Conservation (phyloP, 1,284 basidiomycete genomes). For the Ganoderma meredithae region DNA sequence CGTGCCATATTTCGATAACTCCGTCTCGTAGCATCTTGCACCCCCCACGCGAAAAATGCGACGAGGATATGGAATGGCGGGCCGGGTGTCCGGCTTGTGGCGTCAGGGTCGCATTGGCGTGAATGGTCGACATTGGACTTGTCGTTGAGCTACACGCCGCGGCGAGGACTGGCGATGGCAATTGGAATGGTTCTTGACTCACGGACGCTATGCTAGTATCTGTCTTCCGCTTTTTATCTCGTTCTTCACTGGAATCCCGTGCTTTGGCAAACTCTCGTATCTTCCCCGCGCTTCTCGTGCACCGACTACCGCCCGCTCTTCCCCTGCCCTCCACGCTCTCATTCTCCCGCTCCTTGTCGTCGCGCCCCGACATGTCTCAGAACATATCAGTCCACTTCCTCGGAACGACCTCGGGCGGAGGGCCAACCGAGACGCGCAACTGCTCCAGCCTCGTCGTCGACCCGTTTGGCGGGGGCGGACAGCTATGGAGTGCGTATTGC, state of each 20-base stretch:
- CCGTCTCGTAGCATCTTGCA: too few relatives aligned
- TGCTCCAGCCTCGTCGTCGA: constrained; percentile 75
- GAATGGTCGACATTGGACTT: neutral
- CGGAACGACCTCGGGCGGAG: constrained; percentile 78
- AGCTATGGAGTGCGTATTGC: constrained; percentile 68
- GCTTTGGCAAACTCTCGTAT: neutral
- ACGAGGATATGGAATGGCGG: neutral
- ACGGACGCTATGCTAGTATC: constrained; percentile 1
- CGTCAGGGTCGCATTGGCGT: neutral
- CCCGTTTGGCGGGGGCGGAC: constrained; percentile 53
- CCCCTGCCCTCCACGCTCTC: neutral
- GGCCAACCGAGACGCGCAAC: constrained; percentile 71
- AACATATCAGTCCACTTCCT: constrained; percentile 63
- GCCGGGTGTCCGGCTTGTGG: neutral
- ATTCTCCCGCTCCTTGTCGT: neutral
- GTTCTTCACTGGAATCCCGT: neutral
- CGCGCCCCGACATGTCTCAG: constrained; percentile 30
- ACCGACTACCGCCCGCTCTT: neutral
- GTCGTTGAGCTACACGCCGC: neutral
- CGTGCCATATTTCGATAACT: neutral
- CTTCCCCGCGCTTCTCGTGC: neutral
- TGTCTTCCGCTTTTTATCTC: neutral
- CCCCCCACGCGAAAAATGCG: too few relatives aligned
- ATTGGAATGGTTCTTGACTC: neutral
- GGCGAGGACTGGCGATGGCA: neutral